Evolutionary conservation across 2,329 filamentous ascomycete genomes (phyloP), one percentile per base, ranked within the genome.

Genomic region (Pezicula rhizophila): DNA sequence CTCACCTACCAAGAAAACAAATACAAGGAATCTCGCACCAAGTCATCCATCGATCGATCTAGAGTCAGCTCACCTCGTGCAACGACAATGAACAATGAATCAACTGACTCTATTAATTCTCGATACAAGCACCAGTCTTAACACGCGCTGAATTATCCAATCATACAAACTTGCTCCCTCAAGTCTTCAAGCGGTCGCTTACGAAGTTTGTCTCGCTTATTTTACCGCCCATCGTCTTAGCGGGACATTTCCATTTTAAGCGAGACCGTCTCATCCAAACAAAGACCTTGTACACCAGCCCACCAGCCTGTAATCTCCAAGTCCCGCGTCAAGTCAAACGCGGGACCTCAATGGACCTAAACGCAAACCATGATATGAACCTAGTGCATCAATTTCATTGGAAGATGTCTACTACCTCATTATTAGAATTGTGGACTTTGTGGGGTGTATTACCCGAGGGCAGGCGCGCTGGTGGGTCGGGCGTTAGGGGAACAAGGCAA

Each of bases 131-230:
- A 51, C 46, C 35, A 54, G 61, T 63, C 20, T 51, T 60, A 54
- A 52, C 55, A 60, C 47, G 45, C 62, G 62, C 62, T 64, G 58
- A 40, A 43, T 28, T 53, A 55, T 49, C 62, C 61, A 64, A 64
- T 64, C 38, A 40, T 7, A 10, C 8, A 2, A 31, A 31, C 11
- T 31, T 10, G 3, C 28, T 31, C 28, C 8, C 28, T 31, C 28
- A 31, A 25, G 49, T 56, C 58, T 34, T 31, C 12, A 35, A 46
- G 26, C 50, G 52, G 42, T 42, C 18, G 18, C 44, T 41, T n/a
- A 40, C 45, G 52, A 52, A 41, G 51, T 40, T 37, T 51, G 43
- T 39, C 28, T 31, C 28, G 28, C 28, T 31, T 31, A 31, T 31
- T 31, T 31, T 31, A 31, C 28, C 28, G 28, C 28, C 28, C 8